These are phyloP conservation scores for Cladosporium sp. DNA, from an alignment of 2,329 filamentous ascomycete genomes.

Conservation along the genomic window DNA sequence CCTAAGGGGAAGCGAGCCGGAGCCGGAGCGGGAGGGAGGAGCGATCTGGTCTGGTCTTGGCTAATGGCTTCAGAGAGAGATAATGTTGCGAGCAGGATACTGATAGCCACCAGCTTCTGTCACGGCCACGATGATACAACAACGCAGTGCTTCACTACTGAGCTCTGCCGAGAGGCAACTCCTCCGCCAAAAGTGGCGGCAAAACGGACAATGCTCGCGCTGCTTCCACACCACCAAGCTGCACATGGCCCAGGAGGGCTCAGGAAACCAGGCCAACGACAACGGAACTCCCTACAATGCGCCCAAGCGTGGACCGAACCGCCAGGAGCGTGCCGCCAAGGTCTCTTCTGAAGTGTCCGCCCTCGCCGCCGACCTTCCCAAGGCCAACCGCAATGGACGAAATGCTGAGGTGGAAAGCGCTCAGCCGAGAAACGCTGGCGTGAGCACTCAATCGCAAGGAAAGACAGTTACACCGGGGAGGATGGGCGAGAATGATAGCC, in stretches of 20 bases:
- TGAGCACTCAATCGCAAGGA: conserved; percentile 8
- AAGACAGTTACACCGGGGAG: conserved; percentile 11
- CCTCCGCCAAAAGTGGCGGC: conserved; percentile 18
- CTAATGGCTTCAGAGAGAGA: not conserved
- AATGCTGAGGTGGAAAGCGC: conserved; percentile 6
- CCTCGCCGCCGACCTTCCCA: conserved; percentile 16
- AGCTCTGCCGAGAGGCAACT: conserved; percentile 18
- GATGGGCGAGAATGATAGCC: conserved; percentile 22
- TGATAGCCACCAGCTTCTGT: not conserved
- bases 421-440: not conserved
- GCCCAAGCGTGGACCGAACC: conserved; percentile 19
- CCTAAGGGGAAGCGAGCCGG: conserved; percentile 13
- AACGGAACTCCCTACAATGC: conserved; percentile 14
- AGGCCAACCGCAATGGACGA: conserved; percentile 6
- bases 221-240: conserved; percentile 21
- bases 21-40: not conserved
- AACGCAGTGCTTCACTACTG: conserved; percentile 9
- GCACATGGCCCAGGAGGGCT: conserved; percentile 10
- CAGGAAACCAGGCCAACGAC: not conserved
- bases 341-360: conserved; percentile 24
- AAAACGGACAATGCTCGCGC: conserved; percentile 19
- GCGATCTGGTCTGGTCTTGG: conserved; percentile 7
- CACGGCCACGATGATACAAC: conserved; percentile 3
- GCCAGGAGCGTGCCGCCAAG: conserved; percentile 25
- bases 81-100: conserved; percentile 1